phyloP scores from a whole-genome alignment of 371 early-diverging fungal genomes.

The Circinella umbellata region DNA sequence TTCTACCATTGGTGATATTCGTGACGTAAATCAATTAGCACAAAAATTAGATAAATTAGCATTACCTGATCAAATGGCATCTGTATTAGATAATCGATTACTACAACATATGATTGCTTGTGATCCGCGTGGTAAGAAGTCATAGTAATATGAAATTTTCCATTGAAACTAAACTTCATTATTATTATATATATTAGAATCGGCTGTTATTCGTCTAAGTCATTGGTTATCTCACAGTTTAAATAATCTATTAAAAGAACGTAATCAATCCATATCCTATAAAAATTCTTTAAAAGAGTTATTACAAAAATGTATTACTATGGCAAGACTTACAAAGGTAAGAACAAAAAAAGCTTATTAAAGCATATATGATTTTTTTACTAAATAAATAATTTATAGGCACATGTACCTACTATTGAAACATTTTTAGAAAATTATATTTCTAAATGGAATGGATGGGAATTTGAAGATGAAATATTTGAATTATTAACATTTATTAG shows the following conservation, averaged over 20 bases:
- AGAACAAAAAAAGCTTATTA: too few species aligned
- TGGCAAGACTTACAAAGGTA: background rate
- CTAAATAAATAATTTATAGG: conserved; percentile 26
- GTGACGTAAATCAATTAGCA: conserved; percentile 28
- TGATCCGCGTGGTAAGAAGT: conserved; percentile 36
- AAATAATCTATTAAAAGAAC: conserved; percentile 33
- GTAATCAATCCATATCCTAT: conserved; percentile 34
- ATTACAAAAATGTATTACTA: conserved; percentile 8
- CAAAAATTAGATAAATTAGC: conserved; percentile 43
- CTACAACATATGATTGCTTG: conserved; percentile 54
- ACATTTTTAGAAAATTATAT: conserved; percentile 49
- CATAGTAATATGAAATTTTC: background rate
- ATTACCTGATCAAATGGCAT: conserved; percentile 50
- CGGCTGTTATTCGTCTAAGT: conserved; percentile 47
- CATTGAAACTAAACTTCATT: background rate
- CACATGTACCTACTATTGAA: conserved; percentile 54
- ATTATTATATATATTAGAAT: conserved; percentile 9
- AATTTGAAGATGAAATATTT: conserved; percentile 52
- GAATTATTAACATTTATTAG: conserved; percentile 49
- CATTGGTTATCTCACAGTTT: conserved; percentile 53
- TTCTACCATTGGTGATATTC: conserved; percentile 20
- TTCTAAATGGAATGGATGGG: conserved; percentile 57
- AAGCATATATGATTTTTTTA: too few species aligned
- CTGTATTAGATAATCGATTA: conserved; percentile 48
- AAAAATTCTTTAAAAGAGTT: conserved; percentile 9